Evolutionary conservation across 352 stramenopile genomes (phyloP), one percentile per base, ranked within the genome.

Genomic region (Saprolegnia diclina): DNA sequence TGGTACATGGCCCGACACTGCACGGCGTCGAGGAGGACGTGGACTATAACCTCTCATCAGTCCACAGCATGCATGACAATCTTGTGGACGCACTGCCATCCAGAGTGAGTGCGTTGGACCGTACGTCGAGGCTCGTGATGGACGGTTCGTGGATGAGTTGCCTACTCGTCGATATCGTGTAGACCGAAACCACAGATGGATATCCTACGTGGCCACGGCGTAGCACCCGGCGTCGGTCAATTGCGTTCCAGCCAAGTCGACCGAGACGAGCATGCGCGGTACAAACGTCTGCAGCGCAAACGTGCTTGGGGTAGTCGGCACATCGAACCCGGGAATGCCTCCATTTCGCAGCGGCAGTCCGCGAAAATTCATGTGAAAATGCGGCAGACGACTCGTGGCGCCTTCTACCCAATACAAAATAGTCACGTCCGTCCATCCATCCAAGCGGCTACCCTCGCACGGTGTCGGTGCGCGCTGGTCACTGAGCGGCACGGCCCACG

Each of bases 81-180:
- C 1, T 18, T 19, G n/a, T 1, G 22, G 13, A 7, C 45, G 19
- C 32, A 69, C 63, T 45, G 16, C 63, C 63, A 45, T 62, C 18
- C 7, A 61, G 4, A 19, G 63, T 54, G 24, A 69, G 5, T 37
- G 35, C 42, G 29, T 69, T 69, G 4, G n/a, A 26, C 16, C 63
- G 21, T 5, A 69, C 37, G 32, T 69, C 37, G 4, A 69, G 21
- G 22, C 42, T 29, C 19, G 50, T 61, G 63, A 69, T 69, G 0
- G 19, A 61, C 5, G 63, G 63, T 42, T 69, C 63, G 21, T 69
- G 63, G 38, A 69, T 69, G 4, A 69, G 37, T 53, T 69, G 63
- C 9, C 63, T 69, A 63, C 13, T 21, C 9, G 21, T 24, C 10
- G 5, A 37, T 14, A 69, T 32, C 14, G n/a, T 46, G 46, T 55